These are phyloP conservation scores for Mortierella sp. DNA, from an alignment of 371 early-diverging fungal species.

Conservation along the genomic window DNA sequence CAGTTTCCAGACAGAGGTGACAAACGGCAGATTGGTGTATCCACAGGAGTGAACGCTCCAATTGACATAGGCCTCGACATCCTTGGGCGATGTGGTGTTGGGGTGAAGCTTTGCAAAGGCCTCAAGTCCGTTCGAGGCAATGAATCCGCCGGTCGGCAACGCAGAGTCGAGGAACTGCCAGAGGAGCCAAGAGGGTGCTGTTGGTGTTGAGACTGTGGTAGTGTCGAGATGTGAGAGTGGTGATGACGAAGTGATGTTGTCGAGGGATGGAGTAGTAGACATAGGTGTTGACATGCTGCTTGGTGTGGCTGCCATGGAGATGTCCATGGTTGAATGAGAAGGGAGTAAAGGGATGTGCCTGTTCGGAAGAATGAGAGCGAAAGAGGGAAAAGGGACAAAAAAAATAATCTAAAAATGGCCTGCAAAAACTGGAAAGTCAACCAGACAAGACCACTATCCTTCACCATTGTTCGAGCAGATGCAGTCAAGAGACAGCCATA, in stretches of 20 bases:
- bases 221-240: conserved; percentile 25
- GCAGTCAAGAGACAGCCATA: no score
- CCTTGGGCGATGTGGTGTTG: conserved; percentile 23
- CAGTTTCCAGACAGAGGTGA: conserved; percentile 70
- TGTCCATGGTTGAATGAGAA: background rate
- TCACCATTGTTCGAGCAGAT: no score
- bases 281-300: background rate
- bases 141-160: conserved; percentile 92
- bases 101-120: conserved; percentile 62
- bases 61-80: conserved; percentile 46
- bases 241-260: background rate
- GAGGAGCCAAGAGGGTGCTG: conserved; percentile 72
- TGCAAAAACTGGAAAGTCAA: no score
- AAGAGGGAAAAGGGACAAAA: background rate
- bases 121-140: conserved; percentile 87
- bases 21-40: conserved; percentile 76
- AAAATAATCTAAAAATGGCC: background rate
- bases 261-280: background rate
- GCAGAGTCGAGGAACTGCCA: conserved; percentile 92
- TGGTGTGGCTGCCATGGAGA: background rate
- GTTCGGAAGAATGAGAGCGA: background rate
- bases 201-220: conserved; percentile 29
- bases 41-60: conserved; percentile 74
- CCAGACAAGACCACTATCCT: no score
- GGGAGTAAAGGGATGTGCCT: no score